Conservation (phyloP, 805 yeast genomes). For the Grigorovia transvaalensis region DNA sequence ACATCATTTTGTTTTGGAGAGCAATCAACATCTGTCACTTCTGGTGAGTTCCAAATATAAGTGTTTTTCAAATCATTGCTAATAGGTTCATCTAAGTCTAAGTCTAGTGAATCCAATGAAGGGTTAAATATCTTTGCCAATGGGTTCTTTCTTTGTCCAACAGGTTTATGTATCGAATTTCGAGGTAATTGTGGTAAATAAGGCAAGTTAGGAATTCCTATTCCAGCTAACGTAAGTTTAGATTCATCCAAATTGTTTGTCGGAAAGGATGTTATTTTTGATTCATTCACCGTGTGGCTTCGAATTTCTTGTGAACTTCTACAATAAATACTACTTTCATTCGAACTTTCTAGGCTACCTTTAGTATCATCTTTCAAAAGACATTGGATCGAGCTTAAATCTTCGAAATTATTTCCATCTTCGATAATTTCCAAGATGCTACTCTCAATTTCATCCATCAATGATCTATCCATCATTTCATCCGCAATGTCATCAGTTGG, state of each 20-base stretch:
- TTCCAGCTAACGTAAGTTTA: neutral
- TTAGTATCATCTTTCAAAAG: no score
- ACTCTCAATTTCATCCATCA: slow-evolving; percentile 17
- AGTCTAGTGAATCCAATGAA: neutral
- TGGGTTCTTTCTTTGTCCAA: slow-evolving; percentile 1
- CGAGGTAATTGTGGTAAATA: neutral
- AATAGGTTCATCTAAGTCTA: neutral
- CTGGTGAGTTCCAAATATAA: neutral
- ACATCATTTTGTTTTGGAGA: neutral
- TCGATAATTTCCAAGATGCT: neutral
- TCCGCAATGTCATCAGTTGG: slow-evolving; percentile 25
- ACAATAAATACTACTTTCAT: neutral
- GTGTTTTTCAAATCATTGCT: neutral
- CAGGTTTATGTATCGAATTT: neutral
- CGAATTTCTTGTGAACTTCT: neutral
- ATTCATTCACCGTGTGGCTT: neutral
- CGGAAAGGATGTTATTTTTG: neutral
- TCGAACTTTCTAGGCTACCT: neutral
- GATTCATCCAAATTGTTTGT: neutral
- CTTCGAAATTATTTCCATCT: neutral
- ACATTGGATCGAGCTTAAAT: slow-evolving; percentile 8
- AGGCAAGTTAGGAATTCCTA: slow-evolving; percentile 1
- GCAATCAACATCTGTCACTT: neutral
- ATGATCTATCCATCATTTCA: slow-evolving; percentile 26
- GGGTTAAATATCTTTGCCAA: neutral